A percentile compares a stretch with the other conserved stretches of the same genome.
Evolutionary conservation across 495 filamentous ascomycete species (phyloP).

Genomic region (Penicillium herquei): DNA sequence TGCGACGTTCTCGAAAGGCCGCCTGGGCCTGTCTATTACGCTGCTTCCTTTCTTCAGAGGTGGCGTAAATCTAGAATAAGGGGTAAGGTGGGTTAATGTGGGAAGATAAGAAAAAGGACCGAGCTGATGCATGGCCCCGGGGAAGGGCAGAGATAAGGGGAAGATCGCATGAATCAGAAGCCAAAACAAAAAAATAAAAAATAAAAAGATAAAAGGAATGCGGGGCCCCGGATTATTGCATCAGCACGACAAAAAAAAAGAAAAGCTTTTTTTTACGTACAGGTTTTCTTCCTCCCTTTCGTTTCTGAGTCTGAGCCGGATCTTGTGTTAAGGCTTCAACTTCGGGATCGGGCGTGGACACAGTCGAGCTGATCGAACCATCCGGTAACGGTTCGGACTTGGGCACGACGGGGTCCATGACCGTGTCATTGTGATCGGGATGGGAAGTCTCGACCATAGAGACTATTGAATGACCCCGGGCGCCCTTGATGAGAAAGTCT

Average conservation of each 20-base stretch:
- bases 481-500: constrained; percentile 1
- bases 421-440: constrained; percentile 40
- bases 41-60: constrained; percentile 97
- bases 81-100: not conserved
- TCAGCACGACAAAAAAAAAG: constrained; percentile 1
- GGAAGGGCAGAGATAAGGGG: constrained; percentile 4
- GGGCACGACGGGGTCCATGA: constrained; percentile 43
- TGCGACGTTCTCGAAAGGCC: constrained; percentile 92
- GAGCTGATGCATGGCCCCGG: not conserved
- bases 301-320: constrained; percentile 68
- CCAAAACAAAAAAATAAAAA: not conserved
- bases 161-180: constrained; percentile 8
- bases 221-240: constrained; percentile 34
- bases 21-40: constrained; percentile 96
- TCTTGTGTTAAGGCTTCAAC: constrained; percentile 57
- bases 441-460: constrained; percentile 47
- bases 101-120: not conserved
- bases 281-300: constrained; percentile 96
- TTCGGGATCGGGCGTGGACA: constrained; percentile 58
- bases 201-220: constrained; percentile 22
- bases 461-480: constrained; percentile 36
- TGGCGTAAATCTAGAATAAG: constrained; percentile 80
- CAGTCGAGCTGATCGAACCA: constrained; percentile 47
- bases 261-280: constrained; percentile 54
- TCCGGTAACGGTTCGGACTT: constrained; percentile 48